Evolutionary conservation across 345 rosid genomes (phyloP).

Genomic region (Populus nigra): DNA sequence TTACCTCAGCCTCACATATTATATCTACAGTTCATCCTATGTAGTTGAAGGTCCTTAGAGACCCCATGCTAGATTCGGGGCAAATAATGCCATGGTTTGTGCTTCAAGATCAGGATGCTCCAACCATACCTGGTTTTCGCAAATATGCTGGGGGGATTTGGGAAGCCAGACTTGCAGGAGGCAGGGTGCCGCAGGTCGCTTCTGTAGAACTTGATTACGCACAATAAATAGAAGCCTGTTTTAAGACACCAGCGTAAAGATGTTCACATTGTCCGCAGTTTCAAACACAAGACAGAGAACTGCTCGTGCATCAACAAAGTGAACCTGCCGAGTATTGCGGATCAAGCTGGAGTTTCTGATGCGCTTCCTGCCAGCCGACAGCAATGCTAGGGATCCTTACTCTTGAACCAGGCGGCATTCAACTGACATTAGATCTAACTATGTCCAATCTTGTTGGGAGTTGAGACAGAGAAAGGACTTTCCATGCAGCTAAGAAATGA

Average conservation of each 20-base stretch:
- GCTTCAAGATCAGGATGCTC: background rate
- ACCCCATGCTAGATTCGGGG: background rate
- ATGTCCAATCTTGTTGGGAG: background rate
- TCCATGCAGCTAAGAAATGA: background rate
- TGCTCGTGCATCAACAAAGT: background rate
- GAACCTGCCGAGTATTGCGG: background rate
- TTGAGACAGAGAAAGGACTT: background rate
- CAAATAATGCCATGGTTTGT: no score
- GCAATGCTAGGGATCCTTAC: background rate
- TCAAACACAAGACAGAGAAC: background rate
- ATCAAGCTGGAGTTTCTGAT: background rate
- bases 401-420: background rate
- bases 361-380: background rate
- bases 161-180: background rate
- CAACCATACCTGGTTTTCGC: background rate
- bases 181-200: background rate
- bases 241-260: background rate
- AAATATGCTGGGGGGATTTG: background rate
- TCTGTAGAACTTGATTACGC: background rate
- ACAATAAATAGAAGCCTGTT: background rate
- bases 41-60: background rate
- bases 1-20: background rate
- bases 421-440: background rate
- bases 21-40: background rate
- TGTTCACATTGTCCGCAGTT: background rate